Percentiles rank a stretch among this genome's conserved stretches.
phyloP scores from a whole-genome alignment of 108 stramenopile species.

The Cyclotella atomus region DNA sequence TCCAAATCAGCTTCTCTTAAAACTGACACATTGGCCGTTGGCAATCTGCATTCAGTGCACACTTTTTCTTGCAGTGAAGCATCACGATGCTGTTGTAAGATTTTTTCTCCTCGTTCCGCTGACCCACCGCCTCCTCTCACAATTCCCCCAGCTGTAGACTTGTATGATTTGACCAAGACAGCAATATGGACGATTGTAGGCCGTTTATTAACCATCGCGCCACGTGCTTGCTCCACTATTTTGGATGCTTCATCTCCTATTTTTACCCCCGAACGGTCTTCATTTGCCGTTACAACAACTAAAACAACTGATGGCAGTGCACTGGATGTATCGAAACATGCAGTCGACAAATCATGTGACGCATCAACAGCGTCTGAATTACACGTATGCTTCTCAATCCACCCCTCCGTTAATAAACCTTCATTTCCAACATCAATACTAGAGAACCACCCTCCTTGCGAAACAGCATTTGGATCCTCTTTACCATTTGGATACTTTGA shows the following conservation, averaged over 20 bases:
- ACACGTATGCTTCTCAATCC: constrained; percentile 4
- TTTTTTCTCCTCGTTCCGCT: constrained; percentile 3
- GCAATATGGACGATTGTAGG: background rate
- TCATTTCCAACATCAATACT: background rate
- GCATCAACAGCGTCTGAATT: background rate
- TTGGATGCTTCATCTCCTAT: background rate
- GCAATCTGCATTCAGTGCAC: constrained; percentile 23
- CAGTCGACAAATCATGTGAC: too few species aligned
- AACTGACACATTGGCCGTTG: constrained; percentile 28
- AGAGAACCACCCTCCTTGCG: background rate
- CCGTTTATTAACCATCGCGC: background rate
- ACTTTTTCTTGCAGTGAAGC: constrained; percentile 21
- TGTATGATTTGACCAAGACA: background rate
- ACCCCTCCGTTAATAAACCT: background rate
- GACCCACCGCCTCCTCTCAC: background rate
- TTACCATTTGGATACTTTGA: background rate
- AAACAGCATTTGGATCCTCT: background rate
- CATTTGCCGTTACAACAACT: background rate
- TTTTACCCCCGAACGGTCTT: background rate
- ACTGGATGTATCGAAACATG: too few species aligned
- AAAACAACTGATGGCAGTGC: background rate
- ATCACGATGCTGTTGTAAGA: constrained; percentile 14
- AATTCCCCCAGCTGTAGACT: too few species aligned
- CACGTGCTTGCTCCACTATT: background rate
- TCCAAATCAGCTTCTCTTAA: constrained; percentile 30